Base-by-base conservation (phyloP, 129 eudicot genomes). In the Solidago caesia region DNA sequence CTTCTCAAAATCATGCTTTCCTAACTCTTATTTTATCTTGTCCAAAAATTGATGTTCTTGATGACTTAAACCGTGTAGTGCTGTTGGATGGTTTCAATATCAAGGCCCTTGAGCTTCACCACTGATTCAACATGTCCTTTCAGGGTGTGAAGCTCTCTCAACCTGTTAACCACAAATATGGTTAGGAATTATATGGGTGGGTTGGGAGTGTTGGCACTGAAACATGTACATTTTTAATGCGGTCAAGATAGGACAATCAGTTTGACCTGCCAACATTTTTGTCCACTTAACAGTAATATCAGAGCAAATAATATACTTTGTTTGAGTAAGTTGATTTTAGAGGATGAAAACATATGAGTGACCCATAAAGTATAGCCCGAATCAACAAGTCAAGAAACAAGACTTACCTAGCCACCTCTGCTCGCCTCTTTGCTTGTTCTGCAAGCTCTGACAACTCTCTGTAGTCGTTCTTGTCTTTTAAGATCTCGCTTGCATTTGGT, bases 91-190 rank as follows among this genome's bases (percentile, higher is more conserved):
- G 85, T 81, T 43, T 81, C 85, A 9, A 81, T 81, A 71, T 83
- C 83, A 0, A 79, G 69, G 25, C 84, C 81, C 74, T 83, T 84
- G n/a, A 85, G 81, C 86, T 78, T 85, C 64, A 85, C 86, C 39
- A 85, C 89, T 0, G 89, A 85, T 60, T 85, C 89, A 2, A 81
- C 85, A 5, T 82, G 86, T 29, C 86, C 84, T 64, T 81, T 81
- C 3, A 84, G 69, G 2, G 83, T 84, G 47, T 81, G 88, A 26
- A 84, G 85, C 78, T 84, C 88, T 80, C 88, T 81, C 65, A 81
- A 65, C 75, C 88, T 80, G 71, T 25, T 48, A 15, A 76, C 16
- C 25, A 13, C 26, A 52, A 43, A 60, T 44, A 10, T 8, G 4
- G 0, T 42, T 8, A 45, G 42, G 39, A 25, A 41, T 25, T 46